Conservation (phyloP, 2,329 filamentous ascomycete species). For the Metarhizium brunneum region DNA sequence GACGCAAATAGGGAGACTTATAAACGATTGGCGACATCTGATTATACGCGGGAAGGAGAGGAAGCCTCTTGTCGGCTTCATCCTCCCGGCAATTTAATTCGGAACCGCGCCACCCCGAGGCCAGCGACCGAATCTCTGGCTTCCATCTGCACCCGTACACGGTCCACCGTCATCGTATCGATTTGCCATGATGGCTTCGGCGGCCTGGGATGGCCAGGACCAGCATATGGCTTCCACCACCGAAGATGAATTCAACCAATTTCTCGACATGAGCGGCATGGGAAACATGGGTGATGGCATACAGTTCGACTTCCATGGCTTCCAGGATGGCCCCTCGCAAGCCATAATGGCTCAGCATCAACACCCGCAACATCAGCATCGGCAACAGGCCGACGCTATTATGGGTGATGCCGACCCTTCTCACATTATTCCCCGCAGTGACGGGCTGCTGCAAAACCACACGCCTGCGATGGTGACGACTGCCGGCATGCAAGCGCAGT, state of each 20-base stretch:
- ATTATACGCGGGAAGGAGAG: too few relatives aligned
- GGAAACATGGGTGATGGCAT: conserved; percentile 42
- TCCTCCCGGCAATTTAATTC: neutral
- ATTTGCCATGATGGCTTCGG: conserved; percentile 39
- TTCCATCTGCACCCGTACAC: neutral
- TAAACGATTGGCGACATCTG: too few relatives aligned
- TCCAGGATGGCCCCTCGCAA: conserved; percentile 31
- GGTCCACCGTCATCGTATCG: neutral
- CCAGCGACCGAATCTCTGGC: neutral
- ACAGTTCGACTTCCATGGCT: conserved; percentile 52
- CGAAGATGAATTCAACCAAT: conserved; percentile 57
- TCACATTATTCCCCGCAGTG: conserved; percentile 19
- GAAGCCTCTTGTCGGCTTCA: neutral
- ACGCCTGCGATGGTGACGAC: conserved; percentile 39
- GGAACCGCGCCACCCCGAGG: neutral
- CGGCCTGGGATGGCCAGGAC: conserved; percentile 47
- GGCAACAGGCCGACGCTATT: conserved; percentile 24
- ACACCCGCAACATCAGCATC: conserved; percentile 13
- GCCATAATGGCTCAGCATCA: conserved; percentile 21
- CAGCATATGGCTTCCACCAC: conserved; percentile 38
- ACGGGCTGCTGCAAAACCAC: conserved; percentile 32
- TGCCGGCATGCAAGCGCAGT: conserved; percentile 34
- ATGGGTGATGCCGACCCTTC: conserved; percentile 24
- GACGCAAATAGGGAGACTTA: too few relatives aligned
- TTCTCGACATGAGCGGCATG: conserved; percentile 51